Conservation (phyloP, 371 early-diverging fungal species). For the Mortierella sp. region DNA sequence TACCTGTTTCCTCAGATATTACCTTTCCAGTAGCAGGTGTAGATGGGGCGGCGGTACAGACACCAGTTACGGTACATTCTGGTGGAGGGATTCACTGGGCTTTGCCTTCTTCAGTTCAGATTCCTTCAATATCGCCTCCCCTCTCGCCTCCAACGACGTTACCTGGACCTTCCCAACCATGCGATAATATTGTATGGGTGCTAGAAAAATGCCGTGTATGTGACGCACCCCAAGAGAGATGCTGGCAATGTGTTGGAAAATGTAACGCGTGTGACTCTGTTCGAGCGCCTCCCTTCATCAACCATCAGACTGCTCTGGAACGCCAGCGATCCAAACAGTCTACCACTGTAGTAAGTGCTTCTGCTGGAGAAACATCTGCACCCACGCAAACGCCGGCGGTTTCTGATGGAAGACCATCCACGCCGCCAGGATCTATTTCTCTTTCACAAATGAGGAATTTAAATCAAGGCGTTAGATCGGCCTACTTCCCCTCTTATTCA, state of each 20-base stretch:
- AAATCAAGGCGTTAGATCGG: constrained; percentile 8
- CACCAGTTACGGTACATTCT: not conserved
- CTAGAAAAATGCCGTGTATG: constrained; percentile 45
- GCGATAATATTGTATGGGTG: constrained; percentile 42
- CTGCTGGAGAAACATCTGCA: not conserved
- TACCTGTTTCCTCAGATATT: no score
- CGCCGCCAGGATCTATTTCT: constrained; percentile 50
- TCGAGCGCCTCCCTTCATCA: constrained; percentile 40
- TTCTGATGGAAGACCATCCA: constrained; percentile 10
- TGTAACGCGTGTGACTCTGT: constrained; percentile 20
- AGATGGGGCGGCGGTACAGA: not conserved
- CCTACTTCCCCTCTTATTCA: constrained; percentile 9
- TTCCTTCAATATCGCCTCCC: not conserved
- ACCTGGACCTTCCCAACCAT: constrained; percentile 2
- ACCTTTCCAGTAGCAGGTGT: not conserved
- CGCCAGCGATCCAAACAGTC: constrained; percentile 24
- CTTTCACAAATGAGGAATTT: constrained; percentile 31
- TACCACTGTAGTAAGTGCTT: not conserved
- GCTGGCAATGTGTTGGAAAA: constrained; percentile 25
- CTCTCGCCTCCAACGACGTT: not conserved
- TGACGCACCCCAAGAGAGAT: constrained; percentile 32
- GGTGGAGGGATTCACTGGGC: constrained; percentile 48
- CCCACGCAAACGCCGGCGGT: not conserved
- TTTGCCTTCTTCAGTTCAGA: not conserved
- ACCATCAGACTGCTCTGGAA: constrained; percentile 35